Base-by-base conservation (phyloP, 106 monocot species). In the Alisma plantagoaquatica region DNA sequence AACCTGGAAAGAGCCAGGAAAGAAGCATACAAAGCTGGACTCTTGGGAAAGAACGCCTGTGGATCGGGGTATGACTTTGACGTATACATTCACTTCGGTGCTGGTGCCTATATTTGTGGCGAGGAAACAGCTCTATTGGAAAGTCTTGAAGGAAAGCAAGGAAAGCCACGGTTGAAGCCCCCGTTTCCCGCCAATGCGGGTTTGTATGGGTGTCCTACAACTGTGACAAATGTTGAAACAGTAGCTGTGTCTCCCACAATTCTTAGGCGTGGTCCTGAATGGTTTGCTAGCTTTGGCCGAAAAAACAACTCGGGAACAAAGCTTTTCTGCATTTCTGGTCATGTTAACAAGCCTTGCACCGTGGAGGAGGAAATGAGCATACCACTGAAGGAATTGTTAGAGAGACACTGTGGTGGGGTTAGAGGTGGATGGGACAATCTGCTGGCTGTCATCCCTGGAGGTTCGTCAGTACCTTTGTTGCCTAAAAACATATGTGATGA, bases 351-450 rank as follows among this genome's bases (percentile, higher is more conserved):
- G 29, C 77, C 82, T 10, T 83, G 82, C 73, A 77, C 82, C 10
- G 82, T 83, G 41, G 82, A 83, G 41, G 82, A 83, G 38, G 82
- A 83, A 64, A 83, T 83, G 82, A 83, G 82, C 59, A 83, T 83
- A 23, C 74, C 82, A 6, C 51, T 83, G 59, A 83, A 74, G 70
- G 82, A 83, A 56, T 53, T 83, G 27, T 28, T 83, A 33, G 77
- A 74, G 16, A 74, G 62, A 45, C 74, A 74, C 32, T 74, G 74
- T 51, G 82, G 82, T 12, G 77, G 82, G 11, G 77, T 83, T 56
- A 73, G 74, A 67, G 82, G 82, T 43, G 82, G 82, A n/a, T 83
- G 82, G 82, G 67, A 83, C 49, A 83, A 83, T 51, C 53, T 83
- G 58, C 54, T 83, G 30, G 82, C 82, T 0, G 33, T 83, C 27